These are phyloP conservation scores for Linum usitatissimum DNA, from an alignment of 345 rosid genomes.

Conservation along the genomic window DNA sequence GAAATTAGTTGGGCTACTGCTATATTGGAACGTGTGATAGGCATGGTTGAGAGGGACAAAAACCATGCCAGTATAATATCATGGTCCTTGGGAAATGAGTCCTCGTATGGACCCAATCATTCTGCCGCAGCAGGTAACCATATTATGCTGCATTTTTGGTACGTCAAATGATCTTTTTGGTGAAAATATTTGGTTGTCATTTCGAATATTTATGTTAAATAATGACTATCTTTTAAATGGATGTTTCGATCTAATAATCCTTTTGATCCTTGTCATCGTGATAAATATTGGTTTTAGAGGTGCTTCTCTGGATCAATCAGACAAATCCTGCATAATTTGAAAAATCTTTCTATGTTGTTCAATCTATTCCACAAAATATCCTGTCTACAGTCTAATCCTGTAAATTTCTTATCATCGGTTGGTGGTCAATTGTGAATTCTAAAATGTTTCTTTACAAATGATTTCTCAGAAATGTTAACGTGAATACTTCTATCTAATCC, in stretches of 20 bases:
- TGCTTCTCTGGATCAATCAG: background rate
- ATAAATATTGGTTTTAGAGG: background rate
- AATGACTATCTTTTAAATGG: no score
- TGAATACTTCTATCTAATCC: no score
- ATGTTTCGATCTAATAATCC: background rate
- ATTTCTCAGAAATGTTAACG: no score
- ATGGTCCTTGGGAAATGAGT: conserved; percentile 96
- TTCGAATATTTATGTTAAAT: no score
- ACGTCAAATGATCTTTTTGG: background rate
- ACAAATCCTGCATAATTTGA: background rate
- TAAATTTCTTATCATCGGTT: no score
- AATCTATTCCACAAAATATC: background rate
- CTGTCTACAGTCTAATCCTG: background rate
- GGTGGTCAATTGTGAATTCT: no score
- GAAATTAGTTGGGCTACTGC: conserved; percentile 91
- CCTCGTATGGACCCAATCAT: conserved; percentile 96
- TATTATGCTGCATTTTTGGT: conserved; percentile 10
- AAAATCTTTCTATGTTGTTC: background rate
- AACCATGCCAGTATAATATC: conserved; percentile 82
- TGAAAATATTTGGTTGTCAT: background rate
- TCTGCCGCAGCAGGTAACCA: conserved; percentile 80
- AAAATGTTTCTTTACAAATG: no score
- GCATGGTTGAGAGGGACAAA: conserved; percentile 98
- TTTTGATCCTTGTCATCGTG: background rate
- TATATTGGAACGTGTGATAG: conserved; percentile 88